Evolutionary conservation across 2,329 filamentous ascomycete genomes (phyloP).

Genomic region (Rhynchosporium graminicola): DNA sequence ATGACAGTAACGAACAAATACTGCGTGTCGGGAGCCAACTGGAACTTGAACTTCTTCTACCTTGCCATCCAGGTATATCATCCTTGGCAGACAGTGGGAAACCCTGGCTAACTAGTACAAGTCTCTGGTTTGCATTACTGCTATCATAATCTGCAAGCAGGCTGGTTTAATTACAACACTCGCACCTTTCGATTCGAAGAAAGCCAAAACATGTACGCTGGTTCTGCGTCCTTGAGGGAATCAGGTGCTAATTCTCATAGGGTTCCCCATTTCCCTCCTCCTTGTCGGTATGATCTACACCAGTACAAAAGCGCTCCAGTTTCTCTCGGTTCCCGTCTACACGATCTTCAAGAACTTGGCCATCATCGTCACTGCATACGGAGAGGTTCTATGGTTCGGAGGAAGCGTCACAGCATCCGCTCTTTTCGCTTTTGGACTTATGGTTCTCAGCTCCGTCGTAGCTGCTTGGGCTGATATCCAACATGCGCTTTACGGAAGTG

Average conservation of each 20-base stretch:
- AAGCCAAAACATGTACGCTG: conserved; percentile 84
- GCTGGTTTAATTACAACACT: conserved; percentile 79
- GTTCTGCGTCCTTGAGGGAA: background rate
- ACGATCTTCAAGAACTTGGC: conserved; percentile 99
- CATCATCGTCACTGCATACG: conserved; percentile 97
- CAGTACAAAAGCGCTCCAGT: conserved; percentile 91
- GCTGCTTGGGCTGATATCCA: conserved; percentile 98
- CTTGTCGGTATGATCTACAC: conserved; percentile 99
- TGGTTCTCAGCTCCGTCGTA: conserved; percentile 92
- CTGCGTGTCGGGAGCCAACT: conserved; percentile 84
- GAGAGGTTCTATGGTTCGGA: conserved; percentile 97
- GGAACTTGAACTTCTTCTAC: conserved; percentile 97
- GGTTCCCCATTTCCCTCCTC: conserved; percentile 94
- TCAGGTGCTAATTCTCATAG: conserved; percentile 47
- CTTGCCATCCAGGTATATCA: conserved; percentile 83
- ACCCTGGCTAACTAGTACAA: conserved; percentile 43
- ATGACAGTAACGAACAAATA: conserved; percentile 99
- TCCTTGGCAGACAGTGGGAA: background rate
- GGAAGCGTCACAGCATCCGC: conserved; percentile 85
- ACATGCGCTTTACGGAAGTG: conserved; percentile 65
- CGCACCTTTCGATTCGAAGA: conserved; percentile 79
- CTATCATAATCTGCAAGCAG: conserved; percentile 82
- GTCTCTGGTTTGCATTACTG: conserved; percentile 85
- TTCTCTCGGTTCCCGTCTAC: conserved; percentile 95
- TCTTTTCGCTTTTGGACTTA: conserved; percentile 90